Evolutionary conservation across 176 grass and related monocot species (phyloP).

Genomic region (Eremochloa ophiuroides): DNA sequence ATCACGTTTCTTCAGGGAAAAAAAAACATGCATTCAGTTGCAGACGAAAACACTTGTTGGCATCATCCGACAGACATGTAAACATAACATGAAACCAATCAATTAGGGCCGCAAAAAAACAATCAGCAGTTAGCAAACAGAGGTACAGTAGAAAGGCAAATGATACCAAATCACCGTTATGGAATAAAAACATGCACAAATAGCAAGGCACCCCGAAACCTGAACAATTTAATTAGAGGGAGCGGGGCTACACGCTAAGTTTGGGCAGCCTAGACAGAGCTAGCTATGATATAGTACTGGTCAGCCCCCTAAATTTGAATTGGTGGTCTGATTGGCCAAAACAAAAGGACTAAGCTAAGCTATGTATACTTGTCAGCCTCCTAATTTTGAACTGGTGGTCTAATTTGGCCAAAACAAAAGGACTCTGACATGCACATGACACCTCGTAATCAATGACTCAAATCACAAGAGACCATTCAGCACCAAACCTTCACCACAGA

Average conservation of each 20-base stretch:
- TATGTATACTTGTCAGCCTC: neutral
- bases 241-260: neutral
- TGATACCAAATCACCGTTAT: neutral
- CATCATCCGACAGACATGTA: neutral
- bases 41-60: neutral
- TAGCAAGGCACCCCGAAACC: neutral
- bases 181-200: neutral
- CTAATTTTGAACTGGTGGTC: neutral
- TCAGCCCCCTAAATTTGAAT: too few species aligned
- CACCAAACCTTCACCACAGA: neutral
- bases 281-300: too few species aligned
- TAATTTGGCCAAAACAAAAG: neutral
- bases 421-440: neutral
- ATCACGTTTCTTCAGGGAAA: neutral
- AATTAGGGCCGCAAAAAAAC: too few species aligned
- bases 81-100: neutral
- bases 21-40: constrained; percentile 13
- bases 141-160: neutral
- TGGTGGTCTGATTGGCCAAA: too few species aligned
- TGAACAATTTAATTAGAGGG: neutral
- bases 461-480: neutral
- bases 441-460: neutral
- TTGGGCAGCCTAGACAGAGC: neutral
- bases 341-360: too few species aligned
- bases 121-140: neutral